Conservation (phyloP, 768 basidiomycete species). For the Asterophora parasitica region DNA sequence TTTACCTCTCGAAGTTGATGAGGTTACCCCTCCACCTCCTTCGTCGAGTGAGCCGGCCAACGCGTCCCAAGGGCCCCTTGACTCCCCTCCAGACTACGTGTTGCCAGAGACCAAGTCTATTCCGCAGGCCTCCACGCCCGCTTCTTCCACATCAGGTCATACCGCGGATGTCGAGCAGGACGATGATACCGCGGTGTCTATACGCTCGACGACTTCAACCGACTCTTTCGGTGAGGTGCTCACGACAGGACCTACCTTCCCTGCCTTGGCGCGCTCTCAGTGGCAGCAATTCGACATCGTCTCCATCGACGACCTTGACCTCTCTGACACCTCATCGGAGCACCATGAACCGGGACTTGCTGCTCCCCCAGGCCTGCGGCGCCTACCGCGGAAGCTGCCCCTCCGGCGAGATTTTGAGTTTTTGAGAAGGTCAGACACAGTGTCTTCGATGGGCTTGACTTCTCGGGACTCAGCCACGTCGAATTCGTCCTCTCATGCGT, state of each 20-base stretch:
- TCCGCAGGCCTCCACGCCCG: no score
- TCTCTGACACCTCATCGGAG: slow-evolving; percentile 74
- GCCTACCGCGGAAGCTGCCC: slow-evolving; percentile 56
- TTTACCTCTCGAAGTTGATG: no score
- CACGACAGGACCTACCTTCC: slow-evolving; percentile 33
- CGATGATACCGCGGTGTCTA: slow-evolving; percentile 28
- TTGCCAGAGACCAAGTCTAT: neutral
- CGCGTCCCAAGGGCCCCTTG: neutral
- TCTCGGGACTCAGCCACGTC: slow-evolving; percentile 58
- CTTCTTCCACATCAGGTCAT: neutral
- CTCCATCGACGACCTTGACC: slow-evolving; percentile 73
- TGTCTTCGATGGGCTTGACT: slow-evolving; percentile 76
- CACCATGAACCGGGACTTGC: slow-evolving; percentile 34
- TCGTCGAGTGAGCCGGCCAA: neutral
- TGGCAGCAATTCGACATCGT: slow-evolving; percentile 64
- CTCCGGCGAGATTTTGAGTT: slow-evolving; percentile 80
- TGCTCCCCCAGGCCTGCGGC: slow-evolving; percentile 50
- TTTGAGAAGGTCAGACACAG: slow-evolving; percentile 63
- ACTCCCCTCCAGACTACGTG: neutral
- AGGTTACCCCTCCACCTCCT: no score
- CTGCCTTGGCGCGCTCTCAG: slow-evolving; percentile 33
- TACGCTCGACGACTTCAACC: slow-evolving; percentile 41
- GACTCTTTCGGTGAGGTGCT: slow-evolving; percentile 47
- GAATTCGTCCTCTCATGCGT: slow-evolving; percentile 36
- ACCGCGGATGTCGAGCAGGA: neutral